Evolutionary conservation across 164 flowering plant genomes (phyloP).

Genomic region (Buxus sempervirens): DNA sequence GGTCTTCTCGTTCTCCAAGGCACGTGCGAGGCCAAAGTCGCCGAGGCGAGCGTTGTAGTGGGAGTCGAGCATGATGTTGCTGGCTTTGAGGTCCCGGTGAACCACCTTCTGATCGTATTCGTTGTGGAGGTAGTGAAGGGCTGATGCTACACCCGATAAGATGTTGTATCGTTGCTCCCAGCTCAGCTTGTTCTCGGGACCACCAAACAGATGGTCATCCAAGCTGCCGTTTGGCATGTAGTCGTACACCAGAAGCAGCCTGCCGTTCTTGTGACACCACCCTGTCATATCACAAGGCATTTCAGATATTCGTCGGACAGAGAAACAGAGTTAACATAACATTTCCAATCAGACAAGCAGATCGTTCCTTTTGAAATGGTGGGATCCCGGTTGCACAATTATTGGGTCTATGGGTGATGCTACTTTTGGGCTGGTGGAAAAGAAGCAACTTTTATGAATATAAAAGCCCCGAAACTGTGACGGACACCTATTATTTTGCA

Average conservation of each 20-base stretch:
- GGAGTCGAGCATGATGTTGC: slow-evolving; percentile 60
- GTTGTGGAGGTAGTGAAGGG: slow-evolving; percentile 66
- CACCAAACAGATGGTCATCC: slow-evolving; percentile 48
- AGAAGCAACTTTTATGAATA: too few species aligned
- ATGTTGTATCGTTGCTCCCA: slow-evolving; percentile 54
- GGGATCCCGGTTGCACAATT: too few species aligned
- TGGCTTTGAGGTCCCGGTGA: slow-evolving; percentile 60
- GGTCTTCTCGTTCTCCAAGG: slow-evolving; percentile 47
- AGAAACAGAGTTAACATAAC: too few species aligned
- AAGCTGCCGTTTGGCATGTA: slow-evolving; percentile 81
- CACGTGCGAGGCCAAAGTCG: slow-evolving; percentile 66
- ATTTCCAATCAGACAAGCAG: too few species aligned
- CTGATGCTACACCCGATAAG: slow-evolving; percentile 56
- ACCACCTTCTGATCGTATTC: slow-evolving; percentile 60
- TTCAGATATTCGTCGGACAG: background rate
- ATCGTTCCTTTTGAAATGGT: too few species aligned
- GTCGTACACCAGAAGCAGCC: slow-evolving; percentile 61
- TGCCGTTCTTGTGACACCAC: slow-evolving; percentile 63
- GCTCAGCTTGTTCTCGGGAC: slow-evolving; percentile 19
- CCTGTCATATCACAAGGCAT: slow-evolving; percentile 35
- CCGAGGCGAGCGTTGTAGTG: slow-evolving; percentile 57
- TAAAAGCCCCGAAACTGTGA: too few species aligned
- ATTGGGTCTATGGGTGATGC: too few species aligned
- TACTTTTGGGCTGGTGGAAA: too few species aligned
- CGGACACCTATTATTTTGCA: too few species aligned